Conservation (phyloP, 164 flowering plant genomes). For the Nelumbo lutea region DNA sequence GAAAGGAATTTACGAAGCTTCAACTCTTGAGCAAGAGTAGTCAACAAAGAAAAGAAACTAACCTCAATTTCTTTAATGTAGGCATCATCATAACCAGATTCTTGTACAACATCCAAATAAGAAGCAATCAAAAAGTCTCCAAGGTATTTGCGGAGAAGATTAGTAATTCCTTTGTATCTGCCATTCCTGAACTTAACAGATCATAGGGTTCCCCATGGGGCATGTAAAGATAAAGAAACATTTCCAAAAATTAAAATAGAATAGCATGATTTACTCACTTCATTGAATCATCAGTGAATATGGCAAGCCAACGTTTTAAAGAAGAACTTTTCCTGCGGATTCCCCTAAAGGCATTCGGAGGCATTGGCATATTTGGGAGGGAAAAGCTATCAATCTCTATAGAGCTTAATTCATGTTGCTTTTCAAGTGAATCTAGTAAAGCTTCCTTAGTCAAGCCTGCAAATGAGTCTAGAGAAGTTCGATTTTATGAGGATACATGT, state of each 20-base stretch:
- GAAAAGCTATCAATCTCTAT: conserved; percentile 40
- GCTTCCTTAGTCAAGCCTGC: conserved; percentile 53
- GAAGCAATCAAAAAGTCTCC: conserved; percentile 89
- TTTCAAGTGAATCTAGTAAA: conserved; percentile 43
- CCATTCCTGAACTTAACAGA: conserved; percentile 52
- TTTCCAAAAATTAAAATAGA: neutral
- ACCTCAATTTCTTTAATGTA: conserved; percentile 92
- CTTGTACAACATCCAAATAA: conserved; percentile 61
- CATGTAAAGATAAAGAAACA: neutral
- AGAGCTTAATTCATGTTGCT: conserved; percentile 31
- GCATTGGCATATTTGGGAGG: conserved; percentile 62
- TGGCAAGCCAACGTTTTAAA: conserved; percentile 76
- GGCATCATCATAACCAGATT: conserved; percentile 62
- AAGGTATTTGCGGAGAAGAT: conserved; percentile 81
- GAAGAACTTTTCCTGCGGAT: conserved; percentile 61
- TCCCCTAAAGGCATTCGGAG: conserved; percentile 85
- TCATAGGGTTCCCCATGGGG: neutral
- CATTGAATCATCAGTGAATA: conserved; percentile 69
- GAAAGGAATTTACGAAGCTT: neutral
- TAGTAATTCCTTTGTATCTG: conserved; percentile 39
- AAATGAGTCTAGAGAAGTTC: conserved; percentile 52
- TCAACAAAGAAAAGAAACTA: neutral
- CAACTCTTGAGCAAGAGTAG: neutral
- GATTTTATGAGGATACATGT: conserved; percentile 10
- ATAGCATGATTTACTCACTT: conserved; percentile 38